phyloP scores from a whole-genome alignment of 1,139 yeast genomes.

The Suhomyces bribrorum region DNA sequence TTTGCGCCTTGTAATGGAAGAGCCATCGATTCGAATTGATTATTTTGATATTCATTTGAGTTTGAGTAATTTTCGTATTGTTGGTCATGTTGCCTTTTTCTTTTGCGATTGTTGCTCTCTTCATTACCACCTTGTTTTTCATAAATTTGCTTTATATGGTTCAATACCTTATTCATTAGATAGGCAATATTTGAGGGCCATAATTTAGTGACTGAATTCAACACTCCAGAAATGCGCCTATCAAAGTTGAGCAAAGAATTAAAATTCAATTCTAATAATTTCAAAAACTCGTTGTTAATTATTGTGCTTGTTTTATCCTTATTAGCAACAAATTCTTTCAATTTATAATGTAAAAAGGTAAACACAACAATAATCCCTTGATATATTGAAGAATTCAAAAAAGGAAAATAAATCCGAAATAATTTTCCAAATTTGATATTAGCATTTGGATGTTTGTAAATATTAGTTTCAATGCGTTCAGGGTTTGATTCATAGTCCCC shows the following conservation, averaged over 20 bases:
- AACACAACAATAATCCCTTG: slow-evolving; percentile 55
- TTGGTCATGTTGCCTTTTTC: slow-evolving; percentile 5
- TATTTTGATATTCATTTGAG: background rate
- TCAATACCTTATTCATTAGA: slow-evolving; percentile 35
- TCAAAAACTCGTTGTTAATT: slow-evolving; percentile 25
- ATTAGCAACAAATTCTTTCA: slow-evolving; percentile 33
- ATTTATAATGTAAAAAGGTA: slow-evolving; percentile 48
- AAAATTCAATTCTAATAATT: slow-evolving; percentile 27
- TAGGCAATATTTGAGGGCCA: slow-evolving; percentile 43
- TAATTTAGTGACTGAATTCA: slow-evolving; percentile 25
- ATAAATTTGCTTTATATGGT: slow-evolving; percentile 30
- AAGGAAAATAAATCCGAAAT: slow-evolving; percentile 44
- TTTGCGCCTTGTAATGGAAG: slow-evolving; percentile 1
- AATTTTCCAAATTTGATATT: slow-evolving; percentile 34
- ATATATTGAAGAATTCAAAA: slow-evolving; percentile 49
- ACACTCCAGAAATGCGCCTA: slow-evolving; percentile 20
- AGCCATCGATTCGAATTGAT: slow-evolving; percentile 3
- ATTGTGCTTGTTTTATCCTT: slow-evolving; percentile 13
- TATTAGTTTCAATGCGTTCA: background rate
- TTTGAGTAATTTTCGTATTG: slow-evolving; percentile 3
- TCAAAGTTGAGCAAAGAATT: slow-evolving; percentile 29
- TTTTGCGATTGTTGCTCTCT: slow-evolving; percentile 2
- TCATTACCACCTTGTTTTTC: slow-evolving; percentile 21
- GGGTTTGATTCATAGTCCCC: background rate
- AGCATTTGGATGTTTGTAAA: slow-evolving; percentile 10